Evolutionary conservation across 306 rosid species (phyloP), one percentile per base, ranked within the genome.

Genomic region (Cajanus cajan): DNA sequence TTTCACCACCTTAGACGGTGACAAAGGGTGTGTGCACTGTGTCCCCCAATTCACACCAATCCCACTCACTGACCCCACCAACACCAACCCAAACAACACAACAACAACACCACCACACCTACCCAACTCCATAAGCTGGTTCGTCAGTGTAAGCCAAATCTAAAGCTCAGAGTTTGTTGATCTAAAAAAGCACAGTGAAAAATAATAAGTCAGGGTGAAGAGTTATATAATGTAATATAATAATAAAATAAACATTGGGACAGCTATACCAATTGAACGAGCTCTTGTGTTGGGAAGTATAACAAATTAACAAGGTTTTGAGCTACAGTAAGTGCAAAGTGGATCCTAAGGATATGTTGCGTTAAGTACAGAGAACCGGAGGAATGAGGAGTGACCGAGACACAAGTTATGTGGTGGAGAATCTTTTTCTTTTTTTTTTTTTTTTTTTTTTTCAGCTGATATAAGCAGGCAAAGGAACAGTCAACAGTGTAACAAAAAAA

Each of bases 1-100:
- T 83, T 93, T 90, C 84, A 95, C 98, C 71, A 91, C 88, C 15
- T 88, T 88, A 0, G 86, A 78, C 6, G 98, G 76, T 47, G 94
- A 84, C 84, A 95, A 67, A 81, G 94, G 90, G 85, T 91, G 98
- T n/a, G 97, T 85, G 6, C 80, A 14, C 57, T 86, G 98, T 57
- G 98, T 95, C 8, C 98, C 98, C 98, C 94, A 91, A 77, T 95
- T 95, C 50, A 90, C 97, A 73, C 98, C 98, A 76, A 95, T 90
- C 44, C 98, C 98, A 65, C 82, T 14, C 61, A 83, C 96, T 22
- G 85, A 77, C 47, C 82, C 81, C 87, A 87, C 79, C 12, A 75
- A 55, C 15, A 82, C 14, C 64, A 21, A 80, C 74, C 54, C 47
- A 19, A 79, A 76, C 8, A 87, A 41, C 81, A 85, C 19, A 73